These are phyloP conservation scores for Chamaecrista fasciculata DNA, from an alignment of 306 rosid genomes.

Conservation along the genomic window DNA sequence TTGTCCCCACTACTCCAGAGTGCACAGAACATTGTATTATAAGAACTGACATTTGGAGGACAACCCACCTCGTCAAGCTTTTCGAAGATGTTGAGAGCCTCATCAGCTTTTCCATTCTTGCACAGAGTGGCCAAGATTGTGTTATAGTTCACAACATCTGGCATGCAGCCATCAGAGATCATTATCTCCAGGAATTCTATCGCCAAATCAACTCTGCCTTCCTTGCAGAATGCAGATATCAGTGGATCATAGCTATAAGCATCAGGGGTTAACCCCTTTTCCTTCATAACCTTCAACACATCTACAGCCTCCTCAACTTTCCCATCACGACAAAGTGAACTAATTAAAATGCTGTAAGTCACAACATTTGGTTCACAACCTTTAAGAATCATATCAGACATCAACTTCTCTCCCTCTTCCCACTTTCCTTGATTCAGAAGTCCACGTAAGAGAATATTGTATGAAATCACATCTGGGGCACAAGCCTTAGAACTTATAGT, in stretches of 20 bases:
- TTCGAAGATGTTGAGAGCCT: slow-evolving; percentile 64
- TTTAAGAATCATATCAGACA: slow-evolving; percentile 52
- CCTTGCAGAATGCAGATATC: slow-evolving; percentile 71
- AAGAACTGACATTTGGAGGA: slow-evolving; percentile 80
- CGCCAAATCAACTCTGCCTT: slow-evolving; percentile 64
- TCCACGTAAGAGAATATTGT: slow-evolving; percentile 60
- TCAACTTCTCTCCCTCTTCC: slow-evolving; percentile 61
- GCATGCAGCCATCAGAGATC: slow-evolving; percentile 78
- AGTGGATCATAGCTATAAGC: slow-evolving; percentile 80
- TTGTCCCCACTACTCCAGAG: slow-evolving; percentile 72
- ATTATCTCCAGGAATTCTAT: slow-evolving; percentile 60
- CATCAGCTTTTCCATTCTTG: slow-evolving; percentile 63
- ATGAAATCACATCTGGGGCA: slow-evolving; percentile 60
- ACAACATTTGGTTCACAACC: slow-evolving; percentile 69
- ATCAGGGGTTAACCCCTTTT: slow-evolving; percentile 70
- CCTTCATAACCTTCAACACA: slow-evolving; percentile 73
- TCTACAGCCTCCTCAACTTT: slow-evolving; percentile 61
- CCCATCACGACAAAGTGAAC: slow-evolving; percentile 62
- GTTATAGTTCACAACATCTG: slow-evolving; percentile 76
- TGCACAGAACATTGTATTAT: slow-evolving; percentile 79
- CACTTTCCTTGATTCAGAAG: slow-evolving; percentile 61
- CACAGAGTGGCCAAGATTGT: slow-evolving; percentile 70
- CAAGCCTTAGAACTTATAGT: slow-evolving; percentile 51
- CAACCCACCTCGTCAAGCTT: slow-evolving; percentile 72
- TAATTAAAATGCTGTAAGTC: slow-evolving; percentile 65